Base-by-base conservation (phyloP, 2,329 filamentous ascomycete species). In the Raffaelea arxii region DNA sequence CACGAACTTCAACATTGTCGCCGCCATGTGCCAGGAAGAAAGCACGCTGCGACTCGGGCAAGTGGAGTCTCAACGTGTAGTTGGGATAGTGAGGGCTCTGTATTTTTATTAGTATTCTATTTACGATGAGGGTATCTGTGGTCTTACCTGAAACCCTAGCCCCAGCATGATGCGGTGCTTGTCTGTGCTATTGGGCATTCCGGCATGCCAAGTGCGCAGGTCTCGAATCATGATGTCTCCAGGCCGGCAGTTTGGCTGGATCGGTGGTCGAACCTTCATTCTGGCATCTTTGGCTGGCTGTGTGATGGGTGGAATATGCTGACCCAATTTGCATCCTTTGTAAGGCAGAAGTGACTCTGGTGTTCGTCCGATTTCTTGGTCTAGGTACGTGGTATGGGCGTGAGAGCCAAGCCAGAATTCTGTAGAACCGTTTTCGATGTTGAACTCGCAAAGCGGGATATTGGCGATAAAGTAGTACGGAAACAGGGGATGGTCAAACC, bases 401-500 rank as follows among this genome's bases (percentile, higher is more conserved):
- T 48, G 46, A 7, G 21, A 43, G 12, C 43, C 47, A 11, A 36
- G 40, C 43, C 43, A 49, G 12, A 46, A 9, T 21, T 46, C 47
- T 24, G 47, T 48, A 7, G 42, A 21, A 19, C 46, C 46, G 38
- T 45, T 41, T 21, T 39, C 32, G 2, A 43, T 38, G 2, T 24
- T 25, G 19, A 23, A 27, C 30, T 43, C 43, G 47, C 46, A 14
- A n/a, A 46, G 43, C 32, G 38, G 40, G 11, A 77, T 61, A 49
- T 79, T 79, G 51, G 75, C 58, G 2, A 75, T 70, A 12, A 75
- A 63, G 4, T 71, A 72, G 48, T 79, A 80, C 1, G 74, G 72
- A 47, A 71, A 67, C 0, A 60, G 51, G 0, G 75, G 77, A 48
- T 78, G 71, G 3, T 62, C 60, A 54, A 79, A 79, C 56, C 80